Base-by-base conservation (phyloP, 2,329 filamentous ascomycete genomes). In the Phyllosticta capitalensis region DNA sequence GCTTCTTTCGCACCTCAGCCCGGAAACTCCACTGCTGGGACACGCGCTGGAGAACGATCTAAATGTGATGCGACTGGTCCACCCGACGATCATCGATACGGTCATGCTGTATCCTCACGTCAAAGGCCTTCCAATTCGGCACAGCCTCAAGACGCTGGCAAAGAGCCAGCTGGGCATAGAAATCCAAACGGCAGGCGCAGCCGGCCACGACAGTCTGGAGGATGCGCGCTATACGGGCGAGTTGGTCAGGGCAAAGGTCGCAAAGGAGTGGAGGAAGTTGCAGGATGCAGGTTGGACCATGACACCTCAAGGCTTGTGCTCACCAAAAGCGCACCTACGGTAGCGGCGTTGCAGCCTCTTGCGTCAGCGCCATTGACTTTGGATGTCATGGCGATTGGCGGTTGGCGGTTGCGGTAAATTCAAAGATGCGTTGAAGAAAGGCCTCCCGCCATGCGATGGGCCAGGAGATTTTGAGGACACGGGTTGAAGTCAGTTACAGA, bases 1-100 rank as follows among this genome's bases (percentile, higher is more conserved):
- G 0, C 81, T 99, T 9, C 90, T 95, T 72, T 80, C 82, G 0
- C 80, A 89, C 57, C 80, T 99, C 55, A 81, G 85, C 1, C 88
- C 90, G 0, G 76, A 81, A 0, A 99, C 92, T 0, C 89, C 92
- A 0, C 75, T 99, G 0, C 89, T 99, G 53, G 94, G 94, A 0
- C 94, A 99, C 71, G 92, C 90, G 0, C 83, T 97, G 9, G 94
- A 99, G 68, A 99, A 99, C 69, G 94, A 99, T 67, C 81, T 99
- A 59, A 96, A 96, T 69, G 83, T 87, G 2, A 80, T 87, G 49
- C 87, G 92, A 38, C 81, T 97, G 55, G 85, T 96, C 52, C 94
- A 97, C 67, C 89, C 88, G 0, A 88, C 83, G 0, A 79, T 96
- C 58, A 82, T 96, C 67, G 92, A 97, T 71, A 96, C 92, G 0